These are phyloP conservation scores for Chiua sp. DNA, from an alignment of 1,284 basidiomycete species.

Conservation along the genomic window DNA sequence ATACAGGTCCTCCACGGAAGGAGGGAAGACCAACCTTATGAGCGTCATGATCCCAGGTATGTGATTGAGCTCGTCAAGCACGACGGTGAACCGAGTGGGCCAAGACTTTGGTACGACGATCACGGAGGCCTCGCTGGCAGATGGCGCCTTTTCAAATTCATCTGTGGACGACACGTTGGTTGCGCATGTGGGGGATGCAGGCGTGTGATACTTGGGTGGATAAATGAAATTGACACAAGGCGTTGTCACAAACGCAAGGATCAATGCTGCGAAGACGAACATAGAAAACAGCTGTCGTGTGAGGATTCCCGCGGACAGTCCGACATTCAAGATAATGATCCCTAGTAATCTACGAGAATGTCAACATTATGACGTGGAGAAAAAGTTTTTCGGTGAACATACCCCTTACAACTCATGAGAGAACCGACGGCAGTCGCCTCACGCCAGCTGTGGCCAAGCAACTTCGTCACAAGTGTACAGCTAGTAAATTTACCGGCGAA, in stretches of 20 bases:
- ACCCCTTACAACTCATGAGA: slow-evolving; percentile 97
- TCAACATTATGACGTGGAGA: slow-evolving; percentile 3
- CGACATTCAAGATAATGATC: slow-evolving; percentile 96
- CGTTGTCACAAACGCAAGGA: slow-evolving; percentile 90
- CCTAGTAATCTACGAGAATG: slow-evolving; percentile 69
- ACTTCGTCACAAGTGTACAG: slow-evolving; percentile 71
- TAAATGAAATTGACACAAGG: slow-evolving; percentile 83
- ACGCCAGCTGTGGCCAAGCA: slow-evolving; percentile 77
- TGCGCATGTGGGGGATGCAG: slow-evolving; percentile 31
- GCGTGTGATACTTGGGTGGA: slow-evolving; percentile 65
- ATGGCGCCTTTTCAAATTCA: slow-evolving; percentile 8
- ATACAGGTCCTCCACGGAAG: slow-evolving; percentile 15
- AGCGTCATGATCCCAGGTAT: slow-evolving; percentile 77
- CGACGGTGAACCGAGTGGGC: slow-evolving; percentile 67
- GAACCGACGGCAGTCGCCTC: slow-evolving; percentile 89
- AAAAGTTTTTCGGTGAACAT: slow-evolving; percentile 16
- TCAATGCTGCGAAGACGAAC: slow-evolving; percentile 90
- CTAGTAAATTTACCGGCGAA: slow-evolving; percentile 86
- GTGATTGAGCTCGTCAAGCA: slow-evolving; percentile 93
- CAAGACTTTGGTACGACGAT: slow-evolving; percentile 11
- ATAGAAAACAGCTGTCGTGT: slow-evolving; percentile 80
- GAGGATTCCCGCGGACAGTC: slow-evolving; percentile 83
- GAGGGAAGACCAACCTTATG: slow-evolving; percentile 58
- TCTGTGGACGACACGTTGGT: not conserved
- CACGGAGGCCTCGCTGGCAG: slow-evolving; percentile 12